Evolutionary conservation across 2,329 filamentous ascomycete species (phyloP), one percentile per base, ranked within the genome.

Genomic region (Ophiostoma angusticollis): DNA sequence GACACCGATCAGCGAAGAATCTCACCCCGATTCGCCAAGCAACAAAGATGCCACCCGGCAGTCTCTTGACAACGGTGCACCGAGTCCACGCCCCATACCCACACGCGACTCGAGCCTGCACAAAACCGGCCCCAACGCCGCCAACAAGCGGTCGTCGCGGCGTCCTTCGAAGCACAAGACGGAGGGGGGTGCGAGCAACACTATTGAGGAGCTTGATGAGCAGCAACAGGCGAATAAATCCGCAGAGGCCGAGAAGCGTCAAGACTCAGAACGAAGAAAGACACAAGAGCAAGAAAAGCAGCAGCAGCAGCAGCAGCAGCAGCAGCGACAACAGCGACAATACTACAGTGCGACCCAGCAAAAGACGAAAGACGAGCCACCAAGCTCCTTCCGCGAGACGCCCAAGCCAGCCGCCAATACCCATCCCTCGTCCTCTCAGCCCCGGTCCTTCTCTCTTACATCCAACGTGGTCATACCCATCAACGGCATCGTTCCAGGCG

Each of bases 91-190:
- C 35, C 58, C 67, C 7, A 82, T 85, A 39, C 80, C 81, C 0
- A 57, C 66, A 7, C 70, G 79, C 40, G 78, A 82, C 40, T 85
- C 79, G 1, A 84, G 79, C 27, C 59, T 83, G 25, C 63, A 72
- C 36, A 80, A 72, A 49, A 65, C 70, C 1, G 65, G 65, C 8
- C 58, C 62, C 16, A 66, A 63, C 31, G 63, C 60, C n/a, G 63
- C 60, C n/a, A 18, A 18, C 9, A 75, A 68, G 55, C 66, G 74
- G 40, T 66, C 69, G 2, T 69, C 66, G 5, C 63, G 68, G 1
- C 57, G 67, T 39, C 63, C 48, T 2, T 56, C 72, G 18, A 74
- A 65, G 51, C 61, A 61, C 30, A 62, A 69, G 41, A 64, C 56
- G 50, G 66, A 66, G 24, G 19, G 23, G 1, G 14, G 16, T 0